Evolutionary conservation across 2,329 filamentous ascomycete species (phyloP).

Genomic region (Samsoniella hepiali): DNA sequence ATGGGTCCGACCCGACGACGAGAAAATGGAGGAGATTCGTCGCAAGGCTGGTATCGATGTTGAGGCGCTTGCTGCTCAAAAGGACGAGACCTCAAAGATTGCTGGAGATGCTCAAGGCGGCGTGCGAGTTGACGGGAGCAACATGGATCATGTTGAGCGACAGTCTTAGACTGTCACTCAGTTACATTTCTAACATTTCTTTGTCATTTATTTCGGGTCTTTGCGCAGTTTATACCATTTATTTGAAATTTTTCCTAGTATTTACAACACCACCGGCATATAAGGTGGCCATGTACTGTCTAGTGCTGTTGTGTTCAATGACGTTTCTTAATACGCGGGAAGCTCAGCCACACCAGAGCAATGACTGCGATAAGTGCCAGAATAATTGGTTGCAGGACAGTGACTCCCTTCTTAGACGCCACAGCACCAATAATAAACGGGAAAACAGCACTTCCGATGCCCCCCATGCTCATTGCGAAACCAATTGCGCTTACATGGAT

Average conservation of each 20-base stretch:
- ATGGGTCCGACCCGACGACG: slow-evolving; percentile 47
- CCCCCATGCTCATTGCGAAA: slow-evolving; percentile 70
- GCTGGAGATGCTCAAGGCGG: slow-evolving; percentile 8
- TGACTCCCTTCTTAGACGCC: slow-evolving; percentile 48
- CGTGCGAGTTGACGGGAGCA: slow-evolving; percentile 9
- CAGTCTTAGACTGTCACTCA: background rate
- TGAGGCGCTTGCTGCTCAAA: slow-evolving; percentile 24
- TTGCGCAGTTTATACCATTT: background rate
- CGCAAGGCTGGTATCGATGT: slow-evolving; percentile 40
- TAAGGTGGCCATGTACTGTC: background rate
- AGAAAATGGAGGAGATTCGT: slow-evolving; percentile 42
- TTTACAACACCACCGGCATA: background rate
- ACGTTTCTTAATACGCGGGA: slow-evolving; percentile 34
- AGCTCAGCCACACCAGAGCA: slow-evolving; percentile 34
- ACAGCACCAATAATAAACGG: slow-evolving; percentile 62
- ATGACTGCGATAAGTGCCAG: slow-evolving; percentile 41
- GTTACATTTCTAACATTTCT: background rate
- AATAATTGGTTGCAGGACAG: slow-evolving; percentile 49
- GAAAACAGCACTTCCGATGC: slow-evolving; percentile 62
- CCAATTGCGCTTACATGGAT: slow-evolving; percentile 71
- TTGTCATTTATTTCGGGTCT: background rate
- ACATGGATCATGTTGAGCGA: slow-evolving; percentile 15
- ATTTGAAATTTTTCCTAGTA: background rate
- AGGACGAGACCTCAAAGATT: slow-evolving; percentile 16
- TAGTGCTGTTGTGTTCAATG: slow-evolving; percentile 16